Conservation (phyloP, 192 early-diverging fungal genomes). For the Podila epigama region DNA sequence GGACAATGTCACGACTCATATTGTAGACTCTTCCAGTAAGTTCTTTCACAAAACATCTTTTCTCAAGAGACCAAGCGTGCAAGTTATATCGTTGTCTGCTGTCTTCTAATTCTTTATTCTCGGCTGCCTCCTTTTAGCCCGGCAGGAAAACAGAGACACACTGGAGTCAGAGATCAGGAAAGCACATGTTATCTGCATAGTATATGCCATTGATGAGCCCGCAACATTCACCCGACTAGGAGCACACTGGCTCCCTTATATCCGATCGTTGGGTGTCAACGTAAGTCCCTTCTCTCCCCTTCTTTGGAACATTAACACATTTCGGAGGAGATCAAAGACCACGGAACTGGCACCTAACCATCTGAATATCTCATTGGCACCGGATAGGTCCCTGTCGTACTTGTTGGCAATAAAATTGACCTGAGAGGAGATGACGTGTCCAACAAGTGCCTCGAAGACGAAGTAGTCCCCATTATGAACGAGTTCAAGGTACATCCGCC, state of each 20-base stretch:
- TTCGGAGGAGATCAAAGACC: neutral
- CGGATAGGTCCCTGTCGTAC: slow-evolving; percentile 84
- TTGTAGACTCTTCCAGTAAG: slow-evolving; percentile 94
- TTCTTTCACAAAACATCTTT: neutral
- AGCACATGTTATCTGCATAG: slow-evolving; percentile 98
- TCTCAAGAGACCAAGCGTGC: neutral
- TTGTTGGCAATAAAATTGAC: slow-evolving; percentile 95
- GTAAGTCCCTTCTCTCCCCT: slow-evolving; percentile 51
- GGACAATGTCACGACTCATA: slow-evolving; percentile 96
- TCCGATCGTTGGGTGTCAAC: slow-evolving; percentile 91
- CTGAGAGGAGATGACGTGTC: slow-evolving; percentile 82
- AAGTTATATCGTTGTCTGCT: slow-evolving; percentile 6
- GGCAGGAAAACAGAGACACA: slow-evolving; percentile 86
- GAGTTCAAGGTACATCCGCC: slow-evolving; percentile 89
- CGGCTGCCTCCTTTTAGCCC: slow-evolving; percentile 61
- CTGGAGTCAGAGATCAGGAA: slow-evolving; percentile 94
- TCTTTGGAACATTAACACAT: neutral
- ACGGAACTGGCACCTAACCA: too few species aligned
- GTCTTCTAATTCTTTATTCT: too few species aligned
- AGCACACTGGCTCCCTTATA: slow-evolving; percentile 92
- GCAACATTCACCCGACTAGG: slow-evolving; percentile 87
- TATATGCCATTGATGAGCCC: slow-evolving; percentile 89
- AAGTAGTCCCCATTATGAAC: slow-evolving; percentile 98
- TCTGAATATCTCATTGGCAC: slow-evolving; percentile 1
- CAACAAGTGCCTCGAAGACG: slow-evolving; percentile 89